phyloP scores from a whole-genome alignment of 1,284 basidiomycete genomes.

The Ceratobasidium sp. region DNA sequence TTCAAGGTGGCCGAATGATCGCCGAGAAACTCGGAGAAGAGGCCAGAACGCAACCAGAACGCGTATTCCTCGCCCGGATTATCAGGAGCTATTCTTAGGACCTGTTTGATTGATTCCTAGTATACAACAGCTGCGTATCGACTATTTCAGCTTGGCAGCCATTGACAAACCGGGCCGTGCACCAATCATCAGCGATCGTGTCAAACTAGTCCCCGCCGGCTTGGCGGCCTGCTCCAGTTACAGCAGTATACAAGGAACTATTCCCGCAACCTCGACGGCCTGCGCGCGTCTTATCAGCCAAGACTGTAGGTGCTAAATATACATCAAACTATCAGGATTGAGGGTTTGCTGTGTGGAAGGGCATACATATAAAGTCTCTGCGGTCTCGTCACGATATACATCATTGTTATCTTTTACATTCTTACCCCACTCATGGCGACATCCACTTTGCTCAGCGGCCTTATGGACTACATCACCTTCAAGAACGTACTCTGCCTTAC shows the following conservation, averaged over 20 bases:
- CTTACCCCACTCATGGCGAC: neutral
- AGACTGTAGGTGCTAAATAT: neutral
- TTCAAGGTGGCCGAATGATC: neutral
- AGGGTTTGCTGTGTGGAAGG: neutral
- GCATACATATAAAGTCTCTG: neutral
- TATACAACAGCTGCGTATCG: neutral
- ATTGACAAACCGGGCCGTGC: neutral
- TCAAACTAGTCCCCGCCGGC: neutral
- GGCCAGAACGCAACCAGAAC: neutral
- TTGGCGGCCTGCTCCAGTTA: neutral
- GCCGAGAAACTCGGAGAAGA: neutral
- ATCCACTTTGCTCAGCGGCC: neutral
- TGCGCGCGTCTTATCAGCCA: neutral
- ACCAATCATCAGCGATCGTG: neutral
- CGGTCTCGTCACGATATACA: neutral
- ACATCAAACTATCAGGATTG: neutral
- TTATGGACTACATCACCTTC: neutral
- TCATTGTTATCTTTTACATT: neutral
- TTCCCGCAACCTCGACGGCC: neutral
- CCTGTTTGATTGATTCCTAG: neutral
- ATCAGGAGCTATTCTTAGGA: neutral
- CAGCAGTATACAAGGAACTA: neutral
- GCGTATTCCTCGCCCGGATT: neutral
- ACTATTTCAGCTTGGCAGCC: neutral
- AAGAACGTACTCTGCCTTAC: slow-evolving; percentile 8